Evolutionary conservation across 768 basidiomycete species (phyloP), one percentile per base, ranked within the genome.

Genomic region (Amanita muscaria): DNA sequence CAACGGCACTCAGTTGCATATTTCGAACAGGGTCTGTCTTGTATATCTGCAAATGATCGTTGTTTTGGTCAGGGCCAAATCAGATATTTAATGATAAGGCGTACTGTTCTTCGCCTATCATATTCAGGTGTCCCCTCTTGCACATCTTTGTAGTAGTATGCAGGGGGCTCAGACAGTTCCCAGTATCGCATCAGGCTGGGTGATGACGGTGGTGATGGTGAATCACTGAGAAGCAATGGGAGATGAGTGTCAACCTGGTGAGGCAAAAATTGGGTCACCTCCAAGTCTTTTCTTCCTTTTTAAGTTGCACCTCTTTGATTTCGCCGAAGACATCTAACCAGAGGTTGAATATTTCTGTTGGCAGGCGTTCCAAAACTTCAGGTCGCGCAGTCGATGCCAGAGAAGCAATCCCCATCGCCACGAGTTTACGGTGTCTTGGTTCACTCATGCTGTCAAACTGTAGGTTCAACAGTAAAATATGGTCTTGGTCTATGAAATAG

Each of bases 381-480:
- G 72, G 71, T 16, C 77, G 74, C 10, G 77, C 87, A 0, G 88
- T 88, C 0, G 86, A 76, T 27, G 88, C 79, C 3, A 93, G 72
- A 34, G 74, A 67, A 2, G 87, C 86, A 34, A 88, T 76, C 1
- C 84, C 88, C 69, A 94, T 82, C 9, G 89, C 88, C 19, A 77
- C 66, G 45, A 94, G 68, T 64, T 94, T 94, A 46, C 91, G 80
- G 49, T 84, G 75, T 8, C 82, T 76, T 1, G 88, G 80, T 58
- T 92, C 87, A 12, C 85, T 84, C 79, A 92, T 86, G 57, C 82
- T 85, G 60, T 94, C 91, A 58, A 92, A 89, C 91, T 94, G 53
- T 2, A 37, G 24, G 12, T 22, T 15, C 30, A 21, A 15, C 6
- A 4, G 18, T 27, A 21, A 23, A 39, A 23, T 32, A 27, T 12